These are phyloP conservation scores for Fraxinus sp. DNA, from an alignment of 305 asterid species.

Conservation along the genomic window DNA sequence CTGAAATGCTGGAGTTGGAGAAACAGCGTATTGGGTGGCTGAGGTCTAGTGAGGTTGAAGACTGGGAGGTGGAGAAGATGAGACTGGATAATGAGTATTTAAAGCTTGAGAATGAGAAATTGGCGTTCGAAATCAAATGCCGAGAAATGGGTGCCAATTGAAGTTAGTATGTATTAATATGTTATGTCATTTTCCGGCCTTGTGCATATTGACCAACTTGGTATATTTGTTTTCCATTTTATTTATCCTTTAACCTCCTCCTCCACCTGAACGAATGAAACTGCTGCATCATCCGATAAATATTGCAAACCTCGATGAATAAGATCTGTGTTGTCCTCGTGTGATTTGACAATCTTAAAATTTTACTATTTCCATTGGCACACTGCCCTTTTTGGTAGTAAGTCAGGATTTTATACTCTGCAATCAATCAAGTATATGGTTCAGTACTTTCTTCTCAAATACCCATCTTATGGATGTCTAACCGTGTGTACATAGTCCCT, in stretches of 20 bases:
- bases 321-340: neutral
- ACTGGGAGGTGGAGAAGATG: conserved; percentile 24
- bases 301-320: neutral
- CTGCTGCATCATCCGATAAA: neutral
- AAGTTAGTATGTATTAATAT: conserved; percentile 4
- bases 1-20: conserved; percentile 28
- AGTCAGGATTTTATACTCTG: neutral
- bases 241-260: neutral
- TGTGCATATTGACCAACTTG: conserved; percentile 16
- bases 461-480: neutral
- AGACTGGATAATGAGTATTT: conserved; percentile 22
- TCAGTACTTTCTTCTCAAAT: neutral
- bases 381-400: neutral
- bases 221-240: conserved; percentile 2
- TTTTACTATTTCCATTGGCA: neutral
- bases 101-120: conserved; percentile 25
- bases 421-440: neutral
- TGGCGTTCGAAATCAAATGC: conserved; percentile 26
- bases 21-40: conserved; percentile 23
- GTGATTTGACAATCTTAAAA: neutral
- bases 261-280: neutral
- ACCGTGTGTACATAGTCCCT: neutral
- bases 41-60: conserved; percentile 20
- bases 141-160: conserved; percentile 22
- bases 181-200: neutral